These are phyloP conservation scores for Solanum chmielewskii DNA, from an alignment of 257 asterid species.

Conservation along the genomic window DNA sequence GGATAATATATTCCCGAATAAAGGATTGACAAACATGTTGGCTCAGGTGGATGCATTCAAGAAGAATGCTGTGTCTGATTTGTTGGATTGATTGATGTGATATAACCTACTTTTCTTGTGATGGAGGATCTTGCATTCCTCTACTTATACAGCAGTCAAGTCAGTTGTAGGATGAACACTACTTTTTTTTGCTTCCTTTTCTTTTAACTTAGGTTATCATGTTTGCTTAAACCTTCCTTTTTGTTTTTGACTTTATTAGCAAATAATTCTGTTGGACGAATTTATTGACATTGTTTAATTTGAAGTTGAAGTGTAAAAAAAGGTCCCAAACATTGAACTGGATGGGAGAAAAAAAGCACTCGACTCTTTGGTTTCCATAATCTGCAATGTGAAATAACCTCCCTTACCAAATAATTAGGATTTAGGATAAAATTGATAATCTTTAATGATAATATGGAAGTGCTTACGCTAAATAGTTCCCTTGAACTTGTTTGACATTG, in stretches of 20 bases:
- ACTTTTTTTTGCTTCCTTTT: neutral
- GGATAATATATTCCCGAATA: slow-evolving; percentile 36
- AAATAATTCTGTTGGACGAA: neutral
- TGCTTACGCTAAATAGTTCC: neutral
- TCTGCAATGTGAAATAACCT: neutral
- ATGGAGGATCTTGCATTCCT: neutral
- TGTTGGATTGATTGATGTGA: slow-evolving; percentile 29
- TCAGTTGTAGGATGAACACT: neutral
- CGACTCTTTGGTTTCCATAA: neutral
- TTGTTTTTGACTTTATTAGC: neutral
- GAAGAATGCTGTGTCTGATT: slow-evolving; percentile 33
- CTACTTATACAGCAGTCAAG: neutral
- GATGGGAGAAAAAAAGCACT: neutral
- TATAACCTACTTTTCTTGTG: neutral
- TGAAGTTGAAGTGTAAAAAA: neutral
- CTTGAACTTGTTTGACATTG: neutral
- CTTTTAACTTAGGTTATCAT: neutral
- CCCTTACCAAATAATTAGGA: neutral
- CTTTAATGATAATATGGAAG: neutral
- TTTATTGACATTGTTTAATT: neutral
- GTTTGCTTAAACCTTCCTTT: neutral
- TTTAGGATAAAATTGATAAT: neutral
- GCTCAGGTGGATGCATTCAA: slow-evolving; percentile 35
- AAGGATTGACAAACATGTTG: slow-evolving; percentile 20
- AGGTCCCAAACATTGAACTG: neutral